Evolutionary conservation across 345 rosid genomes (phyloP).

Genomic region (Hibiscus tridactylites): DNA sequence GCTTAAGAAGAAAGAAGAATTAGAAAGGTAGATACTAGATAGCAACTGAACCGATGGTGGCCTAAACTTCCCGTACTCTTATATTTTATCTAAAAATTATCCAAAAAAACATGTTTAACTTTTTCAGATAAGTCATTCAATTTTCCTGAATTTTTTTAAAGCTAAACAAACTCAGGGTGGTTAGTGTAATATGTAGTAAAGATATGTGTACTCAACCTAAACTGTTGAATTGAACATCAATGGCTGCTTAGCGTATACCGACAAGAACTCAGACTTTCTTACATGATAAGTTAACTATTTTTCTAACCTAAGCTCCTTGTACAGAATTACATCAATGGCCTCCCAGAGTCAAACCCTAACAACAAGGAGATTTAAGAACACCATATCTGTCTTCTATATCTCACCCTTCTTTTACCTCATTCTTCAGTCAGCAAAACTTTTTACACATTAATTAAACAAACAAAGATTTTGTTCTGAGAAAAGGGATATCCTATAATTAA

Average conservation of each 20-base stretch:
- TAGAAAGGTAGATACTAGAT: too few species aligned
- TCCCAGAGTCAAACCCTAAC: slow-evolving; percentile 26
- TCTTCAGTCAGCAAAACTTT: slow-evolving; percentile 29
- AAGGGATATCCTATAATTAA: slow-evolving; percentile 1
- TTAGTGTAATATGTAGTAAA: neutral
- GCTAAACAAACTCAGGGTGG: neutral
- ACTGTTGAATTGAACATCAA: neutral
- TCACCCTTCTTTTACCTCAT: slow-evolving; percentile 19
- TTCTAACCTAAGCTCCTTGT: slow-evolving; percentile 31
- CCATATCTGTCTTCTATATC: neutral
- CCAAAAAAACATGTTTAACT: too few species aligned
- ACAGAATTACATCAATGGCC: slow-evolving; percentile 26
- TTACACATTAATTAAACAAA: slow-evolving; percentile 6
- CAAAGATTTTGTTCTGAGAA: slow-evolving; percentile 1
- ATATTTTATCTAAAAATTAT: too few species aligned
- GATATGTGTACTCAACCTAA: neutral
- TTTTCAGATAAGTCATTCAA: too few species aligned
- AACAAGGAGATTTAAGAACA: slow-evolving; percentile 10
- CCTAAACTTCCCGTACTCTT: too few species aligned
- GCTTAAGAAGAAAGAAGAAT: too few species aligned
- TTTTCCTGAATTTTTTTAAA: too few species aligned
- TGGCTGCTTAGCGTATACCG: neutral
- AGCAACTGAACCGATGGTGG: too few species aligned
- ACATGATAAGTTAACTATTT: slow-evolving; percentile 18
- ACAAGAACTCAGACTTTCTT: slow-evolving; percentile 6